These are phyloP conservation scores for Exophiala sp. DNA, from an alignment of 2,329 filamentous ascomycete genomes.

Conservation along the genomic window DNA sequence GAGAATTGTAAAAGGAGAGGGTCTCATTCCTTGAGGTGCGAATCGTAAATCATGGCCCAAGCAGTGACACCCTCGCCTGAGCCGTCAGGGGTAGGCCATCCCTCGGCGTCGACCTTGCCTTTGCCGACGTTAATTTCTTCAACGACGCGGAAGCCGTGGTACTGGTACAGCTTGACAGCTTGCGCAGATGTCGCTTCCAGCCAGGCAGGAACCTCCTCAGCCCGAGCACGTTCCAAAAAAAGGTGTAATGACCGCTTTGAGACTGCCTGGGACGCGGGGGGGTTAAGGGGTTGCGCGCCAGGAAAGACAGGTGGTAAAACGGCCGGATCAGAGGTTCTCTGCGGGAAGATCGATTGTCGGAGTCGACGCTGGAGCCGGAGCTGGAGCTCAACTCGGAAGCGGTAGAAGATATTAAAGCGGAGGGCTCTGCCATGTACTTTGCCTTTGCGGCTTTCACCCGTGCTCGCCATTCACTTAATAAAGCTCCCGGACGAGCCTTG, in stretches of 20 bases:
- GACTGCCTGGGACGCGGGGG: slow-evolving; percentile 18
- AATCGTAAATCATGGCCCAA: slow-evolving; percentile 22
- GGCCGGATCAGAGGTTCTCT: slow-evolving; percentile 6
- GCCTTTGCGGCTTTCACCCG: slow-evolving; percentile 20
- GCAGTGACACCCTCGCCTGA: slow-evolving; percentile 18
- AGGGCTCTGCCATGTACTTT: slow-evolving; percentile 12
- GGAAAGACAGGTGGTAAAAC: slow-evolving; percentile 26
- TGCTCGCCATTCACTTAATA: slow-evolving; percentile 21
- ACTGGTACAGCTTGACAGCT: slow-evolving; percentile 22
- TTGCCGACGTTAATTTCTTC: slow-evolving; percentile 20
- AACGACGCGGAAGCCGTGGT: slow-evolving; percentile 25
- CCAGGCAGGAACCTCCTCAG: slow-evolving; percentile 24
- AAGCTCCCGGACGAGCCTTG: slow-evolving; percentile 10
- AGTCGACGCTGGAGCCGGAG: neutral
- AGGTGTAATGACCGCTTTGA: slow-evolving; percentile 24
- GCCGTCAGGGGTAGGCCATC: slow-evolving; percentile 18
- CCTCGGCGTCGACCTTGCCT: slow-evolving; percentile 16
- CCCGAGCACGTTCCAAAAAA: slow-evolving; percentile 23
- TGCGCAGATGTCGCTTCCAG: slow-evolving; percentile 23
- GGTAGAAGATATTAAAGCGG: neutral
- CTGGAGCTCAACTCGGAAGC: slow-evolving; percentile 1
- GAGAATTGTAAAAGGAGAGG: neutral
- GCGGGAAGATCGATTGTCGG: neutral
- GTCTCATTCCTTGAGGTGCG: slow-evolving; percentile 10
- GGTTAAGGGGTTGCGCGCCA: slow-evolving; percentile 21